Conservation (phyloP, 306 rosid species). For the Cicer pinnatifidum region DNA sequence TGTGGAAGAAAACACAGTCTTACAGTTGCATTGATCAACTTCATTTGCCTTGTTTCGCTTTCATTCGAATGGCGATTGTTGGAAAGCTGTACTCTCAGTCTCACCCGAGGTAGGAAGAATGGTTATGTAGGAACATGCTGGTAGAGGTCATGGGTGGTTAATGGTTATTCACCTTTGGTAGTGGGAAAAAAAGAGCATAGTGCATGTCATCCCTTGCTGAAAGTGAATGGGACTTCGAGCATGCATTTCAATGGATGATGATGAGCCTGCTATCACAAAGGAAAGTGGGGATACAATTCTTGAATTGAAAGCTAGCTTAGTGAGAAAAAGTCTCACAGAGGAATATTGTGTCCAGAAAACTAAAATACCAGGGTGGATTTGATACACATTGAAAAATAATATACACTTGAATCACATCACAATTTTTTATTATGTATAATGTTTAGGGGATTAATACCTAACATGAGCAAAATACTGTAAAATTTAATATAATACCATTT, state of each 20-base stretch:
- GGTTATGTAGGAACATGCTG: not conserved
- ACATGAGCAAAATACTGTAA: too few species aligned
- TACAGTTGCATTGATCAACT: constrained; percentile 17
- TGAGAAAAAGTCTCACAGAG: not conserved
- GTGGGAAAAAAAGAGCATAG: not conserved
- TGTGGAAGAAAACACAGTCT: constrained; percentile 28
- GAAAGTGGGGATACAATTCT: not conserved
- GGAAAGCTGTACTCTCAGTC: not conserved
- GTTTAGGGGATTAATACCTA: too few species aligned
- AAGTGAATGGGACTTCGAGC: not conserved
- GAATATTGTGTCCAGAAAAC: not conserved
- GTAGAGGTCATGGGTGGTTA: not conserved
- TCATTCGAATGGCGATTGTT: constrained; percentile 5
- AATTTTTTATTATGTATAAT: too few species aligned
- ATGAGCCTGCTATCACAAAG: not conserved
- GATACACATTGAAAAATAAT: not conserved
- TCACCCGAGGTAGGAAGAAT: not conserved
- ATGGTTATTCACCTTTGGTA: not conserved
- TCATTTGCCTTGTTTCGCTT: constrained; percentile 6
- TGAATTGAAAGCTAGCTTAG: not conserved
- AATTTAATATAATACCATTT: too few species aligned
- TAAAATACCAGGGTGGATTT: not conserved
- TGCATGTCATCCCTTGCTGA: not conserved
- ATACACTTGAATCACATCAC: too few species aligned
- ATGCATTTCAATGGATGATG: not conserved